Base-by-base conservation (phyloP, 768 basidiomycete species). In the Tremella mesenterica region DNA sequence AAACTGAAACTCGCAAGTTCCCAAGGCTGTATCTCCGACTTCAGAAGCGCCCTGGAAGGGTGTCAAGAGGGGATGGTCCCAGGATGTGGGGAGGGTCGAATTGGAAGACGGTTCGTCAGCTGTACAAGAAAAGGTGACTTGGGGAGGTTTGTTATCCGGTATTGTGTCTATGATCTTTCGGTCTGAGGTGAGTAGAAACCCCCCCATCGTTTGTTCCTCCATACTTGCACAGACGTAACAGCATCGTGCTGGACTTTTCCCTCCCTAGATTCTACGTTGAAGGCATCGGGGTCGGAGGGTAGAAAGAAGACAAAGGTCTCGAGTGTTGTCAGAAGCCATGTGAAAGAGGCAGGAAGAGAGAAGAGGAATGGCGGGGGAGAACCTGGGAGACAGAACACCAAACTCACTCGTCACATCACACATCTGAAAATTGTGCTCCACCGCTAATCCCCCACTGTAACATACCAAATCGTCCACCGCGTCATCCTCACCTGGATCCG, bases 391-490 rank as follows among this genome's bases (percentile, higher is more conserved):
- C 18, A 33, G 7, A 48, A 31, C 2, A n/a, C n/a, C n/a, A 8
- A 21, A 78, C 88, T 63, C 67, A 93, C 91, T 97, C 10, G 95
- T 99, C 29, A 99, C 92, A 70, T 96, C 82, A 75, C 95, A 99
- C 83, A 95, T 89, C 72, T 99, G 93, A 73, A 91, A 89, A 60
- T 95, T 91, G 71, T 82, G 85, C 72, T 88, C 86, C n/a, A 99
- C 86, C 0, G 89, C 92, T 70, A 86, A 81, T 21, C 95, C 95
- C 36, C 87, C 88, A 50, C 79, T 86, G 79, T 95, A 93, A 71
- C 95, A 97, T 1, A 88, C 88, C 85, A 96, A 92, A 60, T 86
- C 84, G 21, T 75, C 76, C 13, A 57, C 57, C 8, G 69, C 63
- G 9, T 78, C 78, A 29, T 75, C 75, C 18, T 75, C 76, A n/a